A percentile compares a stretch with the other conserved stretches of the same genome.
Conservation (phyloP, 2,329 filamentous ascomycete species). For the Phaeosphaeriaceae sp. region DNA sequence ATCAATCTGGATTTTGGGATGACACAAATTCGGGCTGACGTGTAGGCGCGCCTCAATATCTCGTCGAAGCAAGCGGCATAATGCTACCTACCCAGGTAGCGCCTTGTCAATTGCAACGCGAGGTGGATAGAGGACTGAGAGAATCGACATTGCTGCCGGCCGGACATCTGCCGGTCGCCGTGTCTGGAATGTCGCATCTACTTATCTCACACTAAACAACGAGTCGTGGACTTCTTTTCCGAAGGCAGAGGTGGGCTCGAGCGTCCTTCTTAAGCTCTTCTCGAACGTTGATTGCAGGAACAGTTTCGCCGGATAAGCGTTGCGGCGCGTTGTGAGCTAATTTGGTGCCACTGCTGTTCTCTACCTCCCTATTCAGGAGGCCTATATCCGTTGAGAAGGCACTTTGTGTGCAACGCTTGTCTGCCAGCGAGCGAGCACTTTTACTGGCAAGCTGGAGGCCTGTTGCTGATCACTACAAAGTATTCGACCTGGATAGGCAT, state of each 20-base stretch:
- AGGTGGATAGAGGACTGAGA: too few relatives aligned
- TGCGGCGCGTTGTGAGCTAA: too few relatives aligned
- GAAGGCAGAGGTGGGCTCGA: slow-evolving; percentile 26
- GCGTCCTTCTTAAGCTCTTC: slow-evolving; percentile 37
- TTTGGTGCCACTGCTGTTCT: too few relatives aligned
- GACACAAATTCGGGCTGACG: slow-evolving; percentile 23
- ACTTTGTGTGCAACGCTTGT: background rate
- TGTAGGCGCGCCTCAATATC: slow-evolving; percentile 14
- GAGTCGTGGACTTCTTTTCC: slow-evolving; percentile 5
- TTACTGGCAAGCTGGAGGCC: background rate
- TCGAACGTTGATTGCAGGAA: slow-evolving; percentile 30
- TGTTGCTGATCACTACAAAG: background rate
- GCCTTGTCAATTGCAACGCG: too few relatives aligned
- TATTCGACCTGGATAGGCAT: slow-evolving; percentile 6
- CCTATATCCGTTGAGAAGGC: slow-evolving; percentile 1
- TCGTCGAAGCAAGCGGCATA: slow-evolving; percentile 11
- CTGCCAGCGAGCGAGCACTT: background rate
- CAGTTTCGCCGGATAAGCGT: slow-evolving; percentile 13
- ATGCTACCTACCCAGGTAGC: too few relatives aligned
- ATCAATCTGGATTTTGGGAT: slow-evolving; percentile 22
- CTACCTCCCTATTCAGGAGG: slow-evolving; percentile 9
- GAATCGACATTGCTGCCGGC: too few relatives aligned
- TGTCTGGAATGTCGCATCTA: slow-evolving; percentile 12
- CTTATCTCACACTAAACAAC: slow-evolving; percentile 1
- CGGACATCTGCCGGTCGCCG: slow-evolving; percentile 29